phyloP scores from a whole-genome alignment of 2,329 filamentous ascomycete genomes.

The Trichoderma afroharzianum region DNA sequence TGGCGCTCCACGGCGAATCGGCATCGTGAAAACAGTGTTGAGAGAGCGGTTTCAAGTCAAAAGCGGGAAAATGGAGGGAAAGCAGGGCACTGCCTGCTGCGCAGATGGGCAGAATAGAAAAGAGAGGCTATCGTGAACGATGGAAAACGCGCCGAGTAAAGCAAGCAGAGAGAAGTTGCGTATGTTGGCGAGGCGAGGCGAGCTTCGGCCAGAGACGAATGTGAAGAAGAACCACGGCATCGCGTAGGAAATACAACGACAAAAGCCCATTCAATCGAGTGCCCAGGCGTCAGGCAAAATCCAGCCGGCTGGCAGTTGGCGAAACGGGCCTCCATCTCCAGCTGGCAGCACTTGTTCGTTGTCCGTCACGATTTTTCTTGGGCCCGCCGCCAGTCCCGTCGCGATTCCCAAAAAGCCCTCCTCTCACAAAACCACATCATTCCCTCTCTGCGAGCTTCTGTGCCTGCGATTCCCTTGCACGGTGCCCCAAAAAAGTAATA shows the following conservation, averaged over 20 bases:
- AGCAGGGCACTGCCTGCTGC: not conserved
- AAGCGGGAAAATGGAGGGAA: not conserved
- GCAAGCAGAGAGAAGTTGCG: not conserved
- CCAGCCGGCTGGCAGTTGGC: constrained; percentile 13
- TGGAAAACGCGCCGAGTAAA: not conserved
- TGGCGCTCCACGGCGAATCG: constrained; percentile 18
- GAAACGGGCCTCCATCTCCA: not conserved
- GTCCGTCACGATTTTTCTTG: not conserved
- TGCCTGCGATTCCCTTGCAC: not conserved
- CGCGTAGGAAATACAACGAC: not conserved
- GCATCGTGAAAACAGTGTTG: not conserved
- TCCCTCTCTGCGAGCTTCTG: not conserved
- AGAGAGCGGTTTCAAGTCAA: not conserved
- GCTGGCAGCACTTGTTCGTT: constrained; percentile 3
- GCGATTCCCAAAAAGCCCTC: not conserved
- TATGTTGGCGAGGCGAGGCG: not conserved
- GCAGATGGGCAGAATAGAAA: not conserved
- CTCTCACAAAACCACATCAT: not conserved
- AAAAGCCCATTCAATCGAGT: not conserved
- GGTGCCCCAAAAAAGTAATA: not conserved
- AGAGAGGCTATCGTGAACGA: not conserved
- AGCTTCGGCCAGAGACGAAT: not conserved
- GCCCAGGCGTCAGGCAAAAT: not conserved
- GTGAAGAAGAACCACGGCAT: not conserved
- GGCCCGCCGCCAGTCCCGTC: not conserved